These are phyloP conservation scores for Lipomyces sp. DNA, from an alignment of 805 yeast species.

Conservation along the genomic window DNA sequence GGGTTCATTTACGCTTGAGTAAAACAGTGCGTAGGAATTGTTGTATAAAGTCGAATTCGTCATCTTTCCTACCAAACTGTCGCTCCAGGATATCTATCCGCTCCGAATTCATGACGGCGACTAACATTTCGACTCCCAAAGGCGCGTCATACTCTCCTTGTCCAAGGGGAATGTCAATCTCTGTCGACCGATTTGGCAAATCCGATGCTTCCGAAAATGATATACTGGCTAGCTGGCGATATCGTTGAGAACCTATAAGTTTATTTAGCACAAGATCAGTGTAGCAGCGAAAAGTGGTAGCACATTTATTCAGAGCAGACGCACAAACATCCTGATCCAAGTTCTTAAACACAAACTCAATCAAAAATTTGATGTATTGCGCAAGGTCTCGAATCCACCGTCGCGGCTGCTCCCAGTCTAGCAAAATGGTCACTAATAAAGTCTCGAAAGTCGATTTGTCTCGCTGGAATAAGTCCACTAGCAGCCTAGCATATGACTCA, in stretches of 20 bases:
- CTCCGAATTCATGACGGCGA: slow-evolving; percentile 39
- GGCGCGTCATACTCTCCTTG: slow-evolving; percentile 43
- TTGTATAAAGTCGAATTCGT: slow-evolving; percentile 42
- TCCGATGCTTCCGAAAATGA: slow-evolving; percentile 25
- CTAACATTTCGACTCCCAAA: slow-evolving; percentile 40
- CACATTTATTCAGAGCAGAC: slow-evolving; percentile 32
- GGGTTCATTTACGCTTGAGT: slow-evolving; percentile 32
- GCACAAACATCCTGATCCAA: slow-evolving; percentile 26
- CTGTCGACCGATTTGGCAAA: slow-evolving; percentile 15
- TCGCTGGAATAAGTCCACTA: slow-evolving; percentile 18
- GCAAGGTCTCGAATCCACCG: slow-evolving; percentile 34
- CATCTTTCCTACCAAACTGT: slow-evolving; percentile 39
- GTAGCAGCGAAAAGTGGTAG: neutral
- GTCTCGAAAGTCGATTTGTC: slow-evolving; percentile 16
- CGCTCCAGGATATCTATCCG: slow-evolving; percentile 34
- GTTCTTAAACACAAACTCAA: slow-evolving; percentile 13
- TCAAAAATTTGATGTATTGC: slow-evolving; percentile 19
- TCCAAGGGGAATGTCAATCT: slow-evolving; percentile 41
- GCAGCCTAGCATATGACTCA: slow-evolving; percentile 14
- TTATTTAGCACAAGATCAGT: neutral
- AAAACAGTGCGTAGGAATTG: slow-evolving; percentile 42
- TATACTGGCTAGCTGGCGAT: slow-evolving; percentile 28
- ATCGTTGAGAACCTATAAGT: slow-evolving; percentile 37
- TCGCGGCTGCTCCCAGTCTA: slow-evolving; percentile 35
- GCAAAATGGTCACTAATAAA: slow-evolving; percentile 21